Conservation (phyloP, 2,329 filamentous ascomycete genomes). For the Verticillium isaacii region DNA sequence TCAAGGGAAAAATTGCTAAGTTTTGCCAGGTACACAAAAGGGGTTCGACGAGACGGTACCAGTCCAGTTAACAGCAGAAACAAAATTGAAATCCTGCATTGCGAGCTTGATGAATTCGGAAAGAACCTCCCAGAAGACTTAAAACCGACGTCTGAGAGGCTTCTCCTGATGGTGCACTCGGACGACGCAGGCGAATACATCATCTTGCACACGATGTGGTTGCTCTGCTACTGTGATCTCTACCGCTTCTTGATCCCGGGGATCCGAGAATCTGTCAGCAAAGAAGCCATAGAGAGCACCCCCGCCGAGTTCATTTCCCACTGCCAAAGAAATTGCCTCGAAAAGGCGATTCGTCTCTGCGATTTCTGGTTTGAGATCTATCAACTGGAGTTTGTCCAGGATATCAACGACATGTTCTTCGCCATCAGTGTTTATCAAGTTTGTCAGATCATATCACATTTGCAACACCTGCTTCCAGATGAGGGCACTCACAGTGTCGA, state of each 20-base stretch:
- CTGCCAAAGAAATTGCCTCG: conserved; percentile 8
- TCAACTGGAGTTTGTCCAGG: not conserved
- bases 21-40: not conserved
- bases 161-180: conserved; percentile 20
- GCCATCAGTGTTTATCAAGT: conserved; percentile 6
- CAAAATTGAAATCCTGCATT: conserved; percentile 10
- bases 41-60: not conserved
- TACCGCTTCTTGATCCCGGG: conserved; percentile 19
- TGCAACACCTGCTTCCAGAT: conserved; percentile 2
- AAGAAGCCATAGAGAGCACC: conserved; percentile 4
- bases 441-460: conserved; percentile 3
- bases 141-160: conserved; percentile 7
- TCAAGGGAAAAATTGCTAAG: not conserved
- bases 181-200: conserved; percentile 15
- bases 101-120: conserved; percentile 14
- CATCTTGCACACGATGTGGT: conserved; percentile 11
- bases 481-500: not conserved
- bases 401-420: not conserved
- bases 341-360: conserved; percentile 5
- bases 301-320: not conserved
- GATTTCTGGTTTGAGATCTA: conserved; percentile 6
- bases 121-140: conserved; percentile 15
- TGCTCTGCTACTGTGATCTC: conserved; percentile 18
- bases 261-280: conserved; percentile 15
- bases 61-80: conserved; percentile 13